A percentile compares a stretch with the other conserved stretches of the same genome.
phyloP scores from a whole-genome alignment of 192 early-diverging fungal genomes.

The Kickxella alabastrina region DNA sequence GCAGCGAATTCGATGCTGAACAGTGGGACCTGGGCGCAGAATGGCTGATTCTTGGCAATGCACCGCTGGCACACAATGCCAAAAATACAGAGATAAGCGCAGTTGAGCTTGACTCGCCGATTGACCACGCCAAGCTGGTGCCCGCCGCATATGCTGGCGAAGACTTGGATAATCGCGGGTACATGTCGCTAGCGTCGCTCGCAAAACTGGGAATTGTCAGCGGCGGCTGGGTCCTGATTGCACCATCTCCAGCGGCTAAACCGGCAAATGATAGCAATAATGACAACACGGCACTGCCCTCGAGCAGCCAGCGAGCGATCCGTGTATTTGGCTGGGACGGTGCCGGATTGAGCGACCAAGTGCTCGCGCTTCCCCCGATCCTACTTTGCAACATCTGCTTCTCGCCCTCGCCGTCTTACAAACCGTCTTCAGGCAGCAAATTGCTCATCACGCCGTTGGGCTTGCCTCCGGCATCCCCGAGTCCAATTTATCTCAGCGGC shows the following conservation, averaged over 20 bases:
- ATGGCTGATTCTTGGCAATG: slow-evolving; percentile 48
- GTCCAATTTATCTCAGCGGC: slow-evolving; percentile 11
- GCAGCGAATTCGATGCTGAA: slow-evolving; percentile 1
- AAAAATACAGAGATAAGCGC: slow-evolving; percentile 12
- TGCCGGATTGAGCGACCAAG: neutral
- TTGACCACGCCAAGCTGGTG: slow-evolving; percentile 16
- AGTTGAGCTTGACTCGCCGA: slow-evolving; percentile 5
- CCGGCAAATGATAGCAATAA: neutral
- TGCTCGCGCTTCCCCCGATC: slow-evolving; percentile 35
- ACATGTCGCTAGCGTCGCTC: slow-evolving; percentile 29
- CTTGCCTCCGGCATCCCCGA: slow-evolving; percentile 13
- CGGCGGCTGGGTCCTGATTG: slow-evolving; percentile 39
- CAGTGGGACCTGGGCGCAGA: slow-evolving; percentile 44
- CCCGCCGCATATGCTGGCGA: slow-evolving; percentile 18
- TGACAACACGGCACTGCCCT: neutral
- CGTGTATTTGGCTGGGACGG: slow-evolving; percentile 34
- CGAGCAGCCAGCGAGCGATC: slow-evolving; percentile 21
- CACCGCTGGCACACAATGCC: neutral
- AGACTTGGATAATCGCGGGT: slow-evolving; percentile 34
- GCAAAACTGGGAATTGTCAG: slow-evolving; percentile 40
- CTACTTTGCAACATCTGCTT: slow-evolving; percentile 21
- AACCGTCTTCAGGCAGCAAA: neutral
- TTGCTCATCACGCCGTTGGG: slow-evolving; percentile 27
- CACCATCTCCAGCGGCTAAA: neutral
- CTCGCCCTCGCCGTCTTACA: neutral